Percentiles rank a stretch among this genome's conserved stretches.
phyloP scores from a whole-genome alignment of 129 eudicot species.

The Dittrichia graveolens region DNA sequence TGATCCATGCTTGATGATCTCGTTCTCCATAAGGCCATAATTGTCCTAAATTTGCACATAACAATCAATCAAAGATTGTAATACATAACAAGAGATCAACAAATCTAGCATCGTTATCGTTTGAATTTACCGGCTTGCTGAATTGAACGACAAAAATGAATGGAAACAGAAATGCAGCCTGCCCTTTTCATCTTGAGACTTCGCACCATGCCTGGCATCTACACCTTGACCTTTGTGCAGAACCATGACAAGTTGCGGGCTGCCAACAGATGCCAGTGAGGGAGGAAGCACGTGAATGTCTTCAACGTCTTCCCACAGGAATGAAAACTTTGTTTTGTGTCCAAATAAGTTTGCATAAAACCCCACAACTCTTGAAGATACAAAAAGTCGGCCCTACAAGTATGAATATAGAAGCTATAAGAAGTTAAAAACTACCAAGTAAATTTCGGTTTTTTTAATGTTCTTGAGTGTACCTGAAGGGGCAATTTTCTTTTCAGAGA shows the following conservation, averaged over 20 bases:
- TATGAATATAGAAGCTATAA: not conserved
- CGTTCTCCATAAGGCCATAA: constrained; percentile 84
- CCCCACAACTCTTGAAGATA: constrained; percentile 87
- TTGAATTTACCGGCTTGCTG: constrained; percentile 65
- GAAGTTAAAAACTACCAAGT: not conserved
- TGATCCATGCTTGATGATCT: constrained; percentile 56
- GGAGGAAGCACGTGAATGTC: constrained; percentile 83
- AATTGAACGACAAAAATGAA: constrained; percentile 77
- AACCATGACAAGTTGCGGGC: constrained; percentile 76
- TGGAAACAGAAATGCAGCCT: constrained; percentile 77
- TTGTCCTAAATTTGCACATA: constrained; percentile 53
- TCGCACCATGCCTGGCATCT: constrained; percentile 90
- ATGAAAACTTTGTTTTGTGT: constrained; percentile 74
- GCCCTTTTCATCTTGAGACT: constrained; percentile 78
- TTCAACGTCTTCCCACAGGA: constrained; percentile 93
- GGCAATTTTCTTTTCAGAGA: constrained; percentile 84
- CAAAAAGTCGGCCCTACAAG: constrained; percentile 81
- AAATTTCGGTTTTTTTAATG: not conserved
- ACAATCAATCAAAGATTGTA: not conserved
- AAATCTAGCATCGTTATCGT: not conserved
- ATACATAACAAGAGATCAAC: not conserved
- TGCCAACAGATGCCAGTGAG: constrained; percentile 73
- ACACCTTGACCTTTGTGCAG: constrained; percentile 74
- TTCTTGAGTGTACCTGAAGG: constrained; percentile 57
- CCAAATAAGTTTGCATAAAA: constrained; percentile 88